A percentile compares a stretch with the other conserved stretches of the same genome.
phyloP scores from a whole-genome alignment of 1,139 yeast species.

The Nematodospora anomalae region DNA sequence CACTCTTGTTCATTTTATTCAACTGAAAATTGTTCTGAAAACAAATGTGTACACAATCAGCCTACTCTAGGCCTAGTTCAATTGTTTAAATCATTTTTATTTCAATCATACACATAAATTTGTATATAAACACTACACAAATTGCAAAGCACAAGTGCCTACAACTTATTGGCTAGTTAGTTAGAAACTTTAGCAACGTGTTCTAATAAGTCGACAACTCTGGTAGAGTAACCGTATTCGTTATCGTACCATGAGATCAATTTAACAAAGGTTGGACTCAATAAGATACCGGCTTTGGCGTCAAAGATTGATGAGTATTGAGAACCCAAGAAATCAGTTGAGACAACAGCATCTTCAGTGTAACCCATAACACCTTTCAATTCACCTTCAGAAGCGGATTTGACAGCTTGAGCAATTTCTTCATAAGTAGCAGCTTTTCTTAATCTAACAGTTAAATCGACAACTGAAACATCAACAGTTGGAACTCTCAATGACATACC shows the following conservation, averaged over 20 bases:
- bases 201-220: constrained; percentile 83
- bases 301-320: constrained; percentile 80
- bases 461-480: constrained; percentile 80
- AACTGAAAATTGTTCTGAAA: no score
- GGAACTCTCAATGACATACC: constrained; percentile 90
- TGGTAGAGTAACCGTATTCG: constrained; percentile 90
- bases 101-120: constrained; percentile 2
- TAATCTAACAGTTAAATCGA: constrained; percentile 51
- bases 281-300: constrained; percentile 81
- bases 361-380: constrained; percentile 77
- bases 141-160: constrained; percentile 1
- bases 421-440: constrained; percentile 70
- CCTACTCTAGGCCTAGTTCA: no score
- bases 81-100: no score
- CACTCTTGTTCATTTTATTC: no score
- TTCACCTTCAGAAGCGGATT: constrained; percentile 67
- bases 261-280: constrained; percentile 81
- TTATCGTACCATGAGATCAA: constrained; percentile 89
- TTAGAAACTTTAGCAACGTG: constrained; percentile 58
- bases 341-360: constrained; percentile 87
- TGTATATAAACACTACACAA: constrained; percentile 3
- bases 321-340: constrained; percentile 80
- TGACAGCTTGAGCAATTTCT: constrained; percentile 70
- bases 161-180: constrained; percentile 23
- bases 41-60: no score